Evolutionary conservation across 2,329 filamentous ascomycete genomes (phyloP), one percentile per base, ranked within the genome.

Genomic region (Exophiala xenobiotica): DNA sequence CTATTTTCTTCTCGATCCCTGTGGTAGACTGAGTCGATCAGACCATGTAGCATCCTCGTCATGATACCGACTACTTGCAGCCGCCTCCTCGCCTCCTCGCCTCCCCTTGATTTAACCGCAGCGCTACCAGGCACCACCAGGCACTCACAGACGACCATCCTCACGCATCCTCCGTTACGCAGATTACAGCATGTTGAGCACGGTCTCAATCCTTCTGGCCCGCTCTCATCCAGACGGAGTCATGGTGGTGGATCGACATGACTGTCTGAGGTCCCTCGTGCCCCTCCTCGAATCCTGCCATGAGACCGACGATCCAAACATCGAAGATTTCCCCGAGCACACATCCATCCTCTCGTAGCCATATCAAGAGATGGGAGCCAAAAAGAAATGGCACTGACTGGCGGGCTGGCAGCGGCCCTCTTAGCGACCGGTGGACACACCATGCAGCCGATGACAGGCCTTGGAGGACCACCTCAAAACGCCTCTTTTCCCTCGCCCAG

Each of bases 101-200:
- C 9, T 33, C 29, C 16, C 38, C 18, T 23, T 40, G 19, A 33
- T 42, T 27, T 42, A 27, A 48, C 49, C 39, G 31, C 24, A 43
- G 49, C 49, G 49, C 49, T 52, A 48, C 39, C 26, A 43, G 20
- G 27, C 33, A 27, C 35, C 49, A 52, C 40, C 45, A 52, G 49
- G 31, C 39, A 27, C 49, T 31, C 43, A 35, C 18, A 35, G 43
- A 46, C 26, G 22, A 26, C 37, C 22, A 38, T 11, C 22, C 9
- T 19, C 14, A 19, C 9, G n/a, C n/a, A n/a, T n/a, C n/a, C n/a
- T n/a, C n/a, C n/a, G n/a, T n/a, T 44, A 22, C 23, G 27, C 49
- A 39, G 49, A 52, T 52, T 46, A 52, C 44, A 39, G 44, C 49
- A 38, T 38, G 27, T 31, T 52, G 27, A 37, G 49, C 44, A 44